A percentile compares a stretch with the other conserved stretches of the same genome.
These are phyloP conservation scores for Xylariaceae sp. DNA, from an alignment of 2,329 filamentous ascomycete species.

Conservation along the genomic window DNA sequence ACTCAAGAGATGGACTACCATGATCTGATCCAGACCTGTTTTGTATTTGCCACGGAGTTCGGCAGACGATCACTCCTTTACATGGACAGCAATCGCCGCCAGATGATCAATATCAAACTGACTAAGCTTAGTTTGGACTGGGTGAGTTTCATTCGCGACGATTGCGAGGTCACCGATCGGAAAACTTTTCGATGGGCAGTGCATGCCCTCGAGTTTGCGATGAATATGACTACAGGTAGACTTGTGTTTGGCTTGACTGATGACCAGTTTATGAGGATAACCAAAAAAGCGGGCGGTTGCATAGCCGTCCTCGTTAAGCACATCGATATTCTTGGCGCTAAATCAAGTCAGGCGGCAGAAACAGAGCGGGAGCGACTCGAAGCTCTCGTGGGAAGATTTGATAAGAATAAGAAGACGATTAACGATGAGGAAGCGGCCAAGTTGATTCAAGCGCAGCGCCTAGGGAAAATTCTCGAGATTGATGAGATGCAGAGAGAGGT, in stretches of 20 bases:
- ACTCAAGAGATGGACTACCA: constrained; percentile 81
- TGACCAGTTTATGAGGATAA: constrained; percentile 76
- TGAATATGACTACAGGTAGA: constrained; percentile 92
- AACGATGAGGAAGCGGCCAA: constrained; percentile 83
- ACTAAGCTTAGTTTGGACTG: constrained; percentile 92
- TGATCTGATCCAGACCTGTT: constrained; percentile 95
- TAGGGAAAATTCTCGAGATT: constrained; percentile 67
- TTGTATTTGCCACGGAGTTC: constrained; percentile 98
- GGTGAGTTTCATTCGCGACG: constrained; percentile 97
- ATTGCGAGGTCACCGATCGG: constrained; percentile 88
- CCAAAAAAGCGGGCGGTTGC: constrained; percentile 88
- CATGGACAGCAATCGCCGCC: constrained; percentile 90
- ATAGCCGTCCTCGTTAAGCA: constrained; percentile 97
- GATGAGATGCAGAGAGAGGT: constrained; percentile 75
- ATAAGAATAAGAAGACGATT: constrained; percentile 61
- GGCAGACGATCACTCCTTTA: constrained; percentile 90
- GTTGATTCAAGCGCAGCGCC: constrained; percentile 70
- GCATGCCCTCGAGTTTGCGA: constrained; percentile 88
- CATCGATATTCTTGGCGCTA: constrained; percentile 97
- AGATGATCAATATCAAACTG: constrained; percentile 96
- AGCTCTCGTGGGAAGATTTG: constrained; percentile 69
- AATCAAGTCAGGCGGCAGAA: constrained; percentile 88
- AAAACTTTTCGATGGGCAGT: constrained; percentile 98
- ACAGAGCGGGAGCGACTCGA: constrained; percentile 88
- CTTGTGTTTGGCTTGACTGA: constrained; percentile 90